Percentiles rank a stretch among this genome's conserved stretches.
Conservation (phyloP, 1,284 basidiomycete genomes). For the Veloporphyrellus conicus region DNA sequence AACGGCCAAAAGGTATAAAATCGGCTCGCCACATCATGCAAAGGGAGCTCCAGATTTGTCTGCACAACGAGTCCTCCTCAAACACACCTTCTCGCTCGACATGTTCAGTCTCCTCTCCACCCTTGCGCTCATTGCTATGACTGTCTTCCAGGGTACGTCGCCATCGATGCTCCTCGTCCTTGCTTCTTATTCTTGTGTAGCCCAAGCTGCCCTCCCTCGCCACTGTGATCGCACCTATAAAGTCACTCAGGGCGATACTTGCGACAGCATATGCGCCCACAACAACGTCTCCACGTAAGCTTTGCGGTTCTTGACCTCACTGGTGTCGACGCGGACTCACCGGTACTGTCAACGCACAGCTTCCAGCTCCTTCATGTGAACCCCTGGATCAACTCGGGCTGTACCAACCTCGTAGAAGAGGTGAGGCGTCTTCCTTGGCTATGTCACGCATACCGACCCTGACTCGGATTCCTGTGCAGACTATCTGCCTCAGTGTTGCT, state of each 20-base stretch:
- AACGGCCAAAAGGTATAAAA: constrained; percentile 27
- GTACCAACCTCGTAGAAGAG: constrained; percentile 37
- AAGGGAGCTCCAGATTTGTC: not conserved
- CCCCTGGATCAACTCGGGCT: constrained; percentile 28
- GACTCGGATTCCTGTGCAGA: constrained; percentile 10
- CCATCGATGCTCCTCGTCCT: not conserved
- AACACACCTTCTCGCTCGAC: not conserved
- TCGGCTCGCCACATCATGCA: not conserved
- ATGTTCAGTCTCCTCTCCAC: constrained; percentile 21
- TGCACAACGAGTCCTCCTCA: not conserved
- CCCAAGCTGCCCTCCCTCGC: constrained; percentile 20
- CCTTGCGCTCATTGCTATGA: constrained; percentile 11
- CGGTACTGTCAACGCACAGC: constrained; percentile 12
- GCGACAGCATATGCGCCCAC: constrained; percentile 40
- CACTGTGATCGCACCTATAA: constrained; percentile 41
- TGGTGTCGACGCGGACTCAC: not conserved
- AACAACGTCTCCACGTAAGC: constrained; percentile 44
- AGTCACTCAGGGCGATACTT: constrained; percentile 30
- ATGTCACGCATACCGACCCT: not conserved
- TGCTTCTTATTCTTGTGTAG: constrained; percentile 8
- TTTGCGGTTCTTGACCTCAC: not conserved
- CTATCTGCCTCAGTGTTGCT: constrained; percentile 38
- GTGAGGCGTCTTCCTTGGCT: constrained; percentile 10
- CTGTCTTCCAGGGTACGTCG: constrained; percentile 19
- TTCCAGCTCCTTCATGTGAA: constrained; percentile 44